Conservation (phyloP, 1,139 yeast species). For the Suhomyces panamericanus region DNA sequence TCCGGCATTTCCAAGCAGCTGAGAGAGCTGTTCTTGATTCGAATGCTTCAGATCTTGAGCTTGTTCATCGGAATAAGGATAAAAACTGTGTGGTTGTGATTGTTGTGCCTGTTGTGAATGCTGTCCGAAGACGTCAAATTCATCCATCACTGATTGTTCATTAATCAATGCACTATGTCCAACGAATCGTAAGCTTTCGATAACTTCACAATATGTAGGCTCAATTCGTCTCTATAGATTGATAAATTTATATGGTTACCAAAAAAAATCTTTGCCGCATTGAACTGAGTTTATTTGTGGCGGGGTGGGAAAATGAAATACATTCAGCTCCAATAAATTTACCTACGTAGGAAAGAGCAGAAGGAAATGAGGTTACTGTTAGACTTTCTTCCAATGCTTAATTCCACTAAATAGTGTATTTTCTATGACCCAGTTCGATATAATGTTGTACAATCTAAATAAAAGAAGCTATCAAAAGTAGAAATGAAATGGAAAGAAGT, state of each 20-base stretch:
- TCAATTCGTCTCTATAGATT: neutral
- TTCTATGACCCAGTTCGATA: too few species aligned
- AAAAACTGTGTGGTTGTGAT: neutral
- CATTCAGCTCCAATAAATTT: too few species aligned
- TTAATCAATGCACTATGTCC: neutral
- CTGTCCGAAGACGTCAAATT: constrained; percentile 10
- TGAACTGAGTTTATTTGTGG: neutral
- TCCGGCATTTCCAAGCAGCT: neutral
- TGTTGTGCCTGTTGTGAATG: constrained; percentile 4
- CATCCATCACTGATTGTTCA: constrained; percentile 9
- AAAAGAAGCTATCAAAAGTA: too few species aligned
- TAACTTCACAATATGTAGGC: neutral
- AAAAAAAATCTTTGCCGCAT: constrained; percentile 6
- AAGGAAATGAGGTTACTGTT: too few species aligned
- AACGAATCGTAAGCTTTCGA: neutral
- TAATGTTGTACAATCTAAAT: too few species aligned
- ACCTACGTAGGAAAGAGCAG: too few species aligned
- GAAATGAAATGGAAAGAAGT: neutral
- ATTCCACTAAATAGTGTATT: too few species aligned
- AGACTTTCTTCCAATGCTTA: too few species aligned
- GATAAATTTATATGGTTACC: constrained; percentile 2
- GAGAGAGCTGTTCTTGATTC: neutral
- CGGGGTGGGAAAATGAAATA: neutral
- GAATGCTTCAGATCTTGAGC: constrained; percentile 1
- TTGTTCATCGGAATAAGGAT: neutral